A percentile compares a stretch with the other conserved stretches of the same genome.
Conservation (phyloP, 305 asterid genomes). For the Lippia alba region DNA sequence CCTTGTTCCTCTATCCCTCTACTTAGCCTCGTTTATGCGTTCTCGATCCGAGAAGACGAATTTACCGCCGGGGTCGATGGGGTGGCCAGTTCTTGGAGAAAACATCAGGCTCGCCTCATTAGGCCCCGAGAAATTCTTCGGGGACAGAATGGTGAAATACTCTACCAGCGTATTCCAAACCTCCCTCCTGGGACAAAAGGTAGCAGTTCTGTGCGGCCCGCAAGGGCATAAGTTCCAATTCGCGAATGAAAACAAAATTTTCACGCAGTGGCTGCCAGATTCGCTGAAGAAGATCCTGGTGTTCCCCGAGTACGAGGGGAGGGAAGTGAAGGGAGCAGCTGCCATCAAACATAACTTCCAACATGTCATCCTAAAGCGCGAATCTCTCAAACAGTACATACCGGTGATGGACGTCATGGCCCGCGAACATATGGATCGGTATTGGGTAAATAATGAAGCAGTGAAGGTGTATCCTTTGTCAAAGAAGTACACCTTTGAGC, state of each 20-base stretch:
- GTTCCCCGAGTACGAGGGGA: conserved; percentile 27
- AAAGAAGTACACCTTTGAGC: conserved; percentile 40
- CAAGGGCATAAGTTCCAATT: conserved; percentile 47
- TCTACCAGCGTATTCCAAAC: conserved; percentile 42
- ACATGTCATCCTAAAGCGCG: too few relatives aligned
- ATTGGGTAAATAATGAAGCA: conserved; percentile 36
- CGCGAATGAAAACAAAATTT: conserved; percentile 41
- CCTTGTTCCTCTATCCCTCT: conserved; percentile 32
- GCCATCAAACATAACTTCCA: too few relatives aligned
- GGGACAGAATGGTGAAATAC: conserved; percentile 41
- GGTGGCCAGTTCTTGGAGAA: conserved; percentile 44
- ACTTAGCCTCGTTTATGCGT: conserved; percentile 5
- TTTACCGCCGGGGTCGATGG: conserved; percentile 33
- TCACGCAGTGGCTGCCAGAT: conserved; percentile 44
- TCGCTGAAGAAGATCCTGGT: conserved; percentile 37
- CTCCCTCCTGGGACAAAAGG: conserved; percentile 39
- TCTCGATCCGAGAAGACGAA: neutral
- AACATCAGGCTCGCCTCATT: conserved; percentile 35
- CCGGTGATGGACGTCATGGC: too few relatives aligned
- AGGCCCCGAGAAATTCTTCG: conserved; percentile 39
- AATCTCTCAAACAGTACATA: too few relatives aligned
- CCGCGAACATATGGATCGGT: neutral
- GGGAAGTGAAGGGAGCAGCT: conserved; percentile 31
- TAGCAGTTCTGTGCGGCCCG: conserved; percentile 45
- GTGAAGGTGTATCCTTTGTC: conserved; percentile 42